Percentiles rank a stretch among this genome's conserved stretches.
These are phyloP conservation scores for Datura wrightii DNA, from an alignment of 257 asterid species.

Conservation along the genomic window DNA sequence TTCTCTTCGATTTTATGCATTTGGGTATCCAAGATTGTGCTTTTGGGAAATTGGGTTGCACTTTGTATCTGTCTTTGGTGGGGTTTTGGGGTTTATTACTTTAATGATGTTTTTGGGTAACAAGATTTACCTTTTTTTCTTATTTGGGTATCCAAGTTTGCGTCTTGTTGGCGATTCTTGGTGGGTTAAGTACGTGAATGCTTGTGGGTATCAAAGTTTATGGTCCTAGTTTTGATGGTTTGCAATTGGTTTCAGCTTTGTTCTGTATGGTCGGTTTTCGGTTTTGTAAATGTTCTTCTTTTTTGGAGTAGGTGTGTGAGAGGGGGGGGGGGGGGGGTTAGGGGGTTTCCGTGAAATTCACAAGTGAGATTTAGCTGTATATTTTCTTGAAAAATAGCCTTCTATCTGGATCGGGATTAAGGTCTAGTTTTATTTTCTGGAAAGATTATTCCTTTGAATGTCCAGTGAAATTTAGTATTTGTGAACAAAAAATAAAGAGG, in stretches of 20 bases:
- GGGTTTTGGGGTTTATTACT: not conserved
- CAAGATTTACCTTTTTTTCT: not conserved
- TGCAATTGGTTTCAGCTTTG: not conserved
- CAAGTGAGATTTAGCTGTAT: not conserved
- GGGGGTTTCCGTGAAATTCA: not conserved
- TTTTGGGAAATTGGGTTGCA: not conserved
- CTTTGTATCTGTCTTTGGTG: not conserved
- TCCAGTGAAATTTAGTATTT: not conserved
- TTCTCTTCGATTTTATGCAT: not conserved
- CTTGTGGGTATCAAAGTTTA: not conserved
- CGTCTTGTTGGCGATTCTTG: not conserved
- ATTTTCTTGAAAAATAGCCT: constrained; percentile 5
- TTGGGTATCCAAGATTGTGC: not conserved
- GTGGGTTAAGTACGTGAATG: not conserved
- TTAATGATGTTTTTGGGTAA: not conserved
- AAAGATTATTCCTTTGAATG: constrained; percentile 18
- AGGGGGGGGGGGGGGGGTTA: too few relatives aligned
- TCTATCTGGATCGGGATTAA: not conserved
- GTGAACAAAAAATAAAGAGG: not conserved
- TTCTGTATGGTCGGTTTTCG: not conserved
- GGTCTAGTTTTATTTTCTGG: not conserved
- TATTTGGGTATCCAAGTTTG: constrained; percentile 13
- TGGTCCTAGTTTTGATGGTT: constrained; percentile 1
- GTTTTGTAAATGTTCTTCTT: not conserved
- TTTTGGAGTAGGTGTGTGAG: not conserved